Base-by-base conservation (phyloP, 2,329 filamentous ascomycete species). In the Colletotrichum spaethianum region DNA sequence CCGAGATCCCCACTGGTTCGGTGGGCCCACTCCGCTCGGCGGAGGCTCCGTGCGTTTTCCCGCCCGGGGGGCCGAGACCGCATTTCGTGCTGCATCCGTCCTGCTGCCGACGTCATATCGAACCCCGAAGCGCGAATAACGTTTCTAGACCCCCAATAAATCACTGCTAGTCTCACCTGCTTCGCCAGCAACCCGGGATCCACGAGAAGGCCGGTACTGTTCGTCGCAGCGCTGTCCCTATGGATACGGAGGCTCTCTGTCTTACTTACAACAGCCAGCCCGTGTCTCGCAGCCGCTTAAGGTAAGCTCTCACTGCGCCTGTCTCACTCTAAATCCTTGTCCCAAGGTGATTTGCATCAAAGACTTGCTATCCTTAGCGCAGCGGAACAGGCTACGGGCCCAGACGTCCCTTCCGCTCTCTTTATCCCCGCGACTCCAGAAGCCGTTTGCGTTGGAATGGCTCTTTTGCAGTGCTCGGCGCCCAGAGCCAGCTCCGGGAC, bases 261-360 rank as follows among this genome's bases (percentile, higher is more conserved):
- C 70, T 28, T 40, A 46, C 50, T n/a, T 1, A 55, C 38, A 16
- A n/a, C 23, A 57, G 46, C 63, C 48, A 69, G 50, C 12, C n/a
- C 33, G n/a, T 71, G 64, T 72, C 64, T 70, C 53, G 65, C 70
- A 62, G 12, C 46, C 36, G 4, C 60, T 59, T 59, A 72, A 46
- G 33, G 36, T 28, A 28, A 56, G 48, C 59, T 28, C 53, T 63
- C 52, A 7, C 1, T 67, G 26, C 60, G 65, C 59, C 70, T 61
- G 70, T 72, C 65, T 72, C 53, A 64, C 40, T 53, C 16, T 4
- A 36, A 20, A 6, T 31, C 31, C 53, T 72, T 64, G 55, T 70
- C 16, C 16, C 44, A 33, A 26, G 31, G 50, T 31, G 60, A 63
- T 5, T 36, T 28, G 2, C 14, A 8, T 38, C 28, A 55, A 48